Evolutionary conservation across 345 rosid species (phyloP), one percentile per base, ranked within the genome.

Genomic region (Erysimum cheiranthoides): DNA sequence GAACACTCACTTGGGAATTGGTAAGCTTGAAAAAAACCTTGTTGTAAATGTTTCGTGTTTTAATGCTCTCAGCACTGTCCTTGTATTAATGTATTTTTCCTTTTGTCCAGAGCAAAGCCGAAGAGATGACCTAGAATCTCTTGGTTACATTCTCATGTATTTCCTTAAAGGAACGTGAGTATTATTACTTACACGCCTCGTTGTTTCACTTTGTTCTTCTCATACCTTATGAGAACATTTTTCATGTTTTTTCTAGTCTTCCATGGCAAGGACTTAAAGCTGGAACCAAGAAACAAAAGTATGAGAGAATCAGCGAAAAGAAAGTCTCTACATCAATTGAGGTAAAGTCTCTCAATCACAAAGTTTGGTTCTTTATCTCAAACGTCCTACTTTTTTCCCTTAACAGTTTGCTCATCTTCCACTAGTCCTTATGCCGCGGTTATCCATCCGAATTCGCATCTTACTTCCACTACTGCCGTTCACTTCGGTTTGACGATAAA

Each of bases 231-330:
- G 18, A 64, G 39, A 51, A 43, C 14, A 57, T 62, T 21, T 57
- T 16, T 47, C 3, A 4, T 25, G 39, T 57, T 43, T 36, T 65
- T 39, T 66, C 5, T 52, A 95, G 99, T 82, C 98, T 95, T 82
- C 99, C 99, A 30, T 95, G 99, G 99, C 99, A 95, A 86, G 99
- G 99, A 73, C 81, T 95, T 40, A 92, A 89, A 84, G 98, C 98
- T 28, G 99, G 99, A 81, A 95, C 86, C 46, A 95, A 95, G 88
- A 95, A 95, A 78, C 99, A 92, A 73, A 93, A 93, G 82, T 95
- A 95, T 70, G 99, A 95, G 77, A 93, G 87, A 82, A 95, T 95
- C 62, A 88, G 99, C 67, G 99, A 95, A 79, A 95, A 95, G 85
- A 95, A 95, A 85, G 98, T 92, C 12, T 89, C 98, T 68, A 95